Evolutionary conservation across 1,139 yeast genomes (phyloP).

Genomic region (Waltiozyma sp.): DNA sequence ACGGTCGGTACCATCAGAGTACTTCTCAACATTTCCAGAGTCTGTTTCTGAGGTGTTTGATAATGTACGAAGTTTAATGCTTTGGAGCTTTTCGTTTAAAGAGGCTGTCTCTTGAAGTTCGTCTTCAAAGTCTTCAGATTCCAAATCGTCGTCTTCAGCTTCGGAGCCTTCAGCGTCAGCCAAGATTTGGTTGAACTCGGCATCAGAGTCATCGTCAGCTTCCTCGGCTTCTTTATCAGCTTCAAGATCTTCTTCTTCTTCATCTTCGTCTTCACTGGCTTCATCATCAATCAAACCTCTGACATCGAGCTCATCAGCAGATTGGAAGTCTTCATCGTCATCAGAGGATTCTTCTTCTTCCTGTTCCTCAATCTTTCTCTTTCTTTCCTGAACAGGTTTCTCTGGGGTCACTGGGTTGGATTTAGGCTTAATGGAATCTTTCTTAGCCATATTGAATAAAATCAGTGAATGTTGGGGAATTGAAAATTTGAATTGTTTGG

Average conservation of each 20-base stretch:
- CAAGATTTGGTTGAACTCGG: slow-evolving; percentile 45
- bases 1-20: slow-evolving; percentile 74
- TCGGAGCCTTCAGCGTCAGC: slow-evolving; percentile 34
- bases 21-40: slow-evolving; percentile 35
- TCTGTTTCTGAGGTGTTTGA: slow-evolving; percentile 28
- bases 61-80: slow-evolving; percentile 39
- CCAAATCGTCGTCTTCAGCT: slow-evolving; percentile 20
- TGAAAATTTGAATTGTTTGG: too few species aligned
- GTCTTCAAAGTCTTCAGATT: slow-evolving; percentile 30
- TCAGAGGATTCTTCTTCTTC: slow-evolving; percentile 9
- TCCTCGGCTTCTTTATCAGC: slow-evolving; percentile 25
- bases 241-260: slow-evolving; percentile 28
- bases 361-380: slow-evolving; percentile 23
- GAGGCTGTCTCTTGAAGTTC: slow-evolving; percentile 41
- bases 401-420: not conserved
- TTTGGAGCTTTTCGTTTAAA: slow-evolving; percentile 44
- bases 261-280: slow-evolving; percentile 21
- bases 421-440: not conserved
- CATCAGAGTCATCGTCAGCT: slow-evolving; percentile 44
- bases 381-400: slow-evolving; percentile 11
- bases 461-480: not conserved
- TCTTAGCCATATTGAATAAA: slow-evolving; percentile 1
- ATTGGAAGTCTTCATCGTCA: slow-evolving; percentile 12
- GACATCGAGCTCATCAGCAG: slow-evolving; percentile 7
- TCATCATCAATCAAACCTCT: slow-evolving; percentile 12